Conservation (phyloP, 75 land plant genomes). For the Azolla pinnata region DNA sequence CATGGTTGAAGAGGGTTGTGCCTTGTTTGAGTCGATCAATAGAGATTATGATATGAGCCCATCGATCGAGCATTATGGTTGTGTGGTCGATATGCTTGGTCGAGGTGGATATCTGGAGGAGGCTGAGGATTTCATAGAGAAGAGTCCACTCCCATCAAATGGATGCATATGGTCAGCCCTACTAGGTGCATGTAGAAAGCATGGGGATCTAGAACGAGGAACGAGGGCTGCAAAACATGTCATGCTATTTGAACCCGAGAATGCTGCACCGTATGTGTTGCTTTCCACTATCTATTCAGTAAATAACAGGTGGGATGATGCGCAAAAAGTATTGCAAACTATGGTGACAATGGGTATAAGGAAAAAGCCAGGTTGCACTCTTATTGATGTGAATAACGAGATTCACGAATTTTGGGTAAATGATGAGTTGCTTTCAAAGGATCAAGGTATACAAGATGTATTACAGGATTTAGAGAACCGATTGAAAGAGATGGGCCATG, state of each 20-base stretch:
- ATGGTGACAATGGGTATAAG: slow-evolving; percentile 12
- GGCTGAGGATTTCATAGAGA: slow-evolving; percentile 7
- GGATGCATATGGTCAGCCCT: slow-evolving; percentile 9
- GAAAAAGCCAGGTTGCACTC: slow-evolving; percentile 6
- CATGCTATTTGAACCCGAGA: neutral
- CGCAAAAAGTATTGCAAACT: neutral
- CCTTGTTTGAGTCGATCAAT: slow-evolving; percentile 2
- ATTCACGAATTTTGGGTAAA: slow-evolving; percentile 2
- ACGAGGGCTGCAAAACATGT: neutral
- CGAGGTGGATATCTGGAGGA: slow-evolving; percentile 8
- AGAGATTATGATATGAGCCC: slow-evolving; percentile 4
- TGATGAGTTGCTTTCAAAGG: slow-evolving; percentile 2
- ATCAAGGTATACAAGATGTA: neutral
- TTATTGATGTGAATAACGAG: slow-evolving; percentile 10
- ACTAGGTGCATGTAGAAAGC: slow-evolving; percentile 1
- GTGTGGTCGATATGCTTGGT: slow-evolving; percentile 8
- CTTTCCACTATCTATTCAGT: slow-evolving; percentile 17
- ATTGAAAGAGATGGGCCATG: slow-evolving; percentile 4
- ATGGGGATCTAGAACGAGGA: slow-evolving; percentile 7
- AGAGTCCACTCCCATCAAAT: slow-evolving; percentile 1
- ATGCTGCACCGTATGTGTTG: slow-evolving; percentile 10
- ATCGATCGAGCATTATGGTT: slow-evolving; percentile 3
- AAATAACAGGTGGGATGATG: slow-evolving; percentile 10
- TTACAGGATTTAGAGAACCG: slow-evolving; percentile 8
- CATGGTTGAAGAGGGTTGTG: slow-evolving; percentile 5